phyloP scores from a whole-genome alignment of 306 rosid species.

The Malus sieversii region DNA sequence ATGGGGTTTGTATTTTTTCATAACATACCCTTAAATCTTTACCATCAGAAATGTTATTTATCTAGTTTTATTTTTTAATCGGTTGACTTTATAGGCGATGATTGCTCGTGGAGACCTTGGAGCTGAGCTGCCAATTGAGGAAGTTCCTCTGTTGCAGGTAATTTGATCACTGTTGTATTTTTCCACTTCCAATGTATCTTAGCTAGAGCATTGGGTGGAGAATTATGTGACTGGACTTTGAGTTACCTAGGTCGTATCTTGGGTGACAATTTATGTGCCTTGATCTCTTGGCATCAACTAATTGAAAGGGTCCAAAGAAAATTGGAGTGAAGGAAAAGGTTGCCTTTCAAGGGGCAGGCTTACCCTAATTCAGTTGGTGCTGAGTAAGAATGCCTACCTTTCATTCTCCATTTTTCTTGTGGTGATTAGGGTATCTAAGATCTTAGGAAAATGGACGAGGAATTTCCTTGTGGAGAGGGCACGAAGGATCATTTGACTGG shows the following conservation, averaged over 20 bases:
- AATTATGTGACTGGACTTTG: background rate
- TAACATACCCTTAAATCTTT: background rate
- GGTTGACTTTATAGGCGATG: slow-evolving; percentile 66
- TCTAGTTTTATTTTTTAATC: slow-evolving; percentile 1
- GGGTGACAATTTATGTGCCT: background rate
- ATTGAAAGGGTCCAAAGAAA: background rate
- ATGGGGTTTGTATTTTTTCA: slow-evolving; percentile 66
- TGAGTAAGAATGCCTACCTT: too few relatives aligned
- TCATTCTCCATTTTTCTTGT: too few relatives aligned
- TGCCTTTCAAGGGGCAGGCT: background rate
- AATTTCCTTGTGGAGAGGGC: background rate
- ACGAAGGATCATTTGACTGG: background rate
- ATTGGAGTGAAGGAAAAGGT: background rate
- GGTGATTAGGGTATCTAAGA: background rate
- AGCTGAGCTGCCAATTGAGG: slow-evolving; percentile 99
- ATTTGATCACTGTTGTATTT: background rate
- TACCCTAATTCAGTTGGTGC: background rate
- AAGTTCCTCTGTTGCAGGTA: slow-evolving; percentile 94
- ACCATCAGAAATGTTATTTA: background rate
- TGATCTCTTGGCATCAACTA: background rate
- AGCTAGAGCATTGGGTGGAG: background rate
- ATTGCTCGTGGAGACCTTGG: slow-evolving; percentile 99
- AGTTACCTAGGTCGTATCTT: background rate
- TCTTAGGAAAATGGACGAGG: background rate
- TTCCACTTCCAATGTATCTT: background rate